Evolutionary conservation across 2,329 filamentous ascomycete species (phyloP).

Genomic region (Penicillium corylophilum): DNA sequence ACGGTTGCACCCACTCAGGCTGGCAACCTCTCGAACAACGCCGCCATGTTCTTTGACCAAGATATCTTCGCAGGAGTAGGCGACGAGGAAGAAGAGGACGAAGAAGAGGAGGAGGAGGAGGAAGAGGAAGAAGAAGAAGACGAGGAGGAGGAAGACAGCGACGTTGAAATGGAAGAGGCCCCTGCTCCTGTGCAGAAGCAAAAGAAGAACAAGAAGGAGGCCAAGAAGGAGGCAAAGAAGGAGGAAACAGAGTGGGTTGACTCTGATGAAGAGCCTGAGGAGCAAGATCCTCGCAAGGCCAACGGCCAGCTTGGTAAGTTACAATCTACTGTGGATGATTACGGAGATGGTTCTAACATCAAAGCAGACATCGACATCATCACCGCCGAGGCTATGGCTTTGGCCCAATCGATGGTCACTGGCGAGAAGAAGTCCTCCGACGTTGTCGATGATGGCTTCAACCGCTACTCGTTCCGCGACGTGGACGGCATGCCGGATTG

Average conservation of each 20-base stretch:
- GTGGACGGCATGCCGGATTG: slow-evolving; percentile 90
- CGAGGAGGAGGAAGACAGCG: slow-evolving; percentile 25
- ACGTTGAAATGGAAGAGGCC: slow-evolving; percentile 16
- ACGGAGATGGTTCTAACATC: slow-evolving; percentile 19
- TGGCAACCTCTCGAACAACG: slow-evolving; percentile 73
- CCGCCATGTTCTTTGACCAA: slow-evolving; percentile 87
- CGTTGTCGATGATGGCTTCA: slow-evolving; percentile 87
- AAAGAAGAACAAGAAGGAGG: slow-evolving; percentile 21
- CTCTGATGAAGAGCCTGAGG: slow-evolving; percentile 38
- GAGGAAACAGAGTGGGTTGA: slow-evolving; percentile 28
- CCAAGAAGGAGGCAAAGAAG: slow-evolving; percentile 23
- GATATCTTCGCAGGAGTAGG: slow-evolving; percentile 87
- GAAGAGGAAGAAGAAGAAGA: slow-evolving; percentile 39
- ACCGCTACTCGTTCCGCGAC: slow-evolving; percentile 88
- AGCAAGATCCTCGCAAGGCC: slow-evolving; percentile 41
- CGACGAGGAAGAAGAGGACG: slow-evolving; percentile 57
- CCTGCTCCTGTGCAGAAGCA: slow-evolving; percentile 18
- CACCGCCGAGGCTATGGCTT: slow-evolving; percentile 98
- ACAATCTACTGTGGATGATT: slow-evolving; percentile 21
- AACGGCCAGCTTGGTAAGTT: slow-evolving; percentile 46
- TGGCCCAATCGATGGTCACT: slow-evolving; percentile 87
- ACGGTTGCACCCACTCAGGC: slow-evolving; percentile 24
- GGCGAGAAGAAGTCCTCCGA: slow-evolving; percentile 78
- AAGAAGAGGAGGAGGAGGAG: slow-evolving; percentile 30
- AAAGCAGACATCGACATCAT: slow-evolving; percentile 88